A percentile compares a stretch with the other conserved stretches of the same genome.
phyloP scores from a whole-genome alignment of 2,329 filamentous ascomycete genomes.

The Kalaharituber pfeilii region DNA sequence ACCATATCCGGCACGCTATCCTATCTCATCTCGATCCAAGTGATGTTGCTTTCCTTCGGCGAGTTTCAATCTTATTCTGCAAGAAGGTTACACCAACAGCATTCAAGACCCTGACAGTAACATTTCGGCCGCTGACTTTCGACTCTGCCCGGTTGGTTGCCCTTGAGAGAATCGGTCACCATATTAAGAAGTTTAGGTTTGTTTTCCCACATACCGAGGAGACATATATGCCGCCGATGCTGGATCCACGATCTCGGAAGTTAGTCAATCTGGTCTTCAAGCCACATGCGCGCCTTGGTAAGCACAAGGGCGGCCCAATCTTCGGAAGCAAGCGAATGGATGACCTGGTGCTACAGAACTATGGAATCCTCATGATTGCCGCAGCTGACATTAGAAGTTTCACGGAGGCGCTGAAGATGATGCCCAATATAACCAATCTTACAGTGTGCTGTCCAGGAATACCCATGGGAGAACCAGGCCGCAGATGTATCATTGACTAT shows the following conservation, averaged over 20 bases:
- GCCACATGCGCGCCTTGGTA: slow-evolving; percentile 44
- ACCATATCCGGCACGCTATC: neutral
- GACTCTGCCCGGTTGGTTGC: slow-evolving; percentile 44
- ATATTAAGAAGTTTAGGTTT: slow-evolving; percentile 65
- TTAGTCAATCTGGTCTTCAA: slow-evolving; percentile 70
- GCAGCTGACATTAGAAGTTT: slow-evolving; percentile 77
- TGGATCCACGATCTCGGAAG: slow-evolving; percentile 57
- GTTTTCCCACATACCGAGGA: slow-evolving; percentile 56
- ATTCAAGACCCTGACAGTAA: neutral
- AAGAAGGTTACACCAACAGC: neutral
- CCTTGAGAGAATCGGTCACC: slow-evolving; percentile 57
- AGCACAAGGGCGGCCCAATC: slow-evolving; percentile 35
- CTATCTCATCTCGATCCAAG: neutral
- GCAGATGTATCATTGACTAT: slow-evolving; percentile 68
- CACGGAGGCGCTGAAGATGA: slow-evolving; percentile 50
- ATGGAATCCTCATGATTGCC: slow-evolving; percentile 75
- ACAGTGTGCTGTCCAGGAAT: slow-evolving; percentile 61
- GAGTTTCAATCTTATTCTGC: neutral
- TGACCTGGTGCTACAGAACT: slow-evolving; percentile 68
- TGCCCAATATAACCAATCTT: slow-evolving; percentile 56
- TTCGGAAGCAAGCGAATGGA: slow-evolving; percentile 44
- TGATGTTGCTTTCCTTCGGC: neutral
- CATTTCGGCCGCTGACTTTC: neutral
- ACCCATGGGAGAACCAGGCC: slow-evolving; percentile 48
- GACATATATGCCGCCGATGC: slow-evolving; percentile 68